phyloP scores from a whole-genome alignment of 129 eudicot genomes.

The Artemisia tridentata region DNA sequence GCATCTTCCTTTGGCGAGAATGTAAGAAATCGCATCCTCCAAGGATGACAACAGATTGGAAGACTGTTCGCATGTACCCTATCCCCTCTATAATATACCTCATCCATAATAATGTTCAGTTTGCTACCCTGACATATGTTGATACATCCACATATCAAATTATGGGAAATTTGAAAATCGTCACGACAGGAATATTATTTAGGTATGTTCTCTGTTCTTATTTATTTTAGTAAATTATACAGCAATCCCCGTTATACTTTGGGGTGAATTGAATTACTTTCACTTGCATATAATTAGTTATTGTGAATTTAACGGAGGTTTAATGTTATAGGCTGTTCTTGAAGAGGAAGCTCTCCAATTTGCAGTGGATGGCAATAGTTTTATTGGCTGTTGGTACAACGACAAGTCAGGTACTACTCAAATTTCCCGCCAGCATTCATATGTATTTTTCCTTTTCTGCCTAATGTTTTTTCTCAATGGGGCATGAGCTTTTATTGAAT shows the following conservation, averaged over 20 bases:
- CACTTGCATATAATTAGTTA: constrained; percentile 6
- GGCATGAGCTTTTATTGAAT: constrained; percentile 3
- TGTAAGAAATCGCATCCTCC: constrained; percentile 59
- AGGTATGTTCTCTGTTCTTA: constrained; percentile 39
- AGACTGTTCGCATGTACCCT: constrained; percentile 64
- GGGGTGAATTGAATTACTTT: background rate
- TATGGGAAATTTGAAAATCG: constrained; percentile 82
- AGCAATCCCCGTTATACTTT: constrained; percentile 2
- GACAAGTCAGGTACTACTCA: constrained; percentile 81
- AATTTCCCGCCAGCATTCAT: constrained; percentile 12
- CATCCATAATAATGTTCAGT: constrained; percentile 83
- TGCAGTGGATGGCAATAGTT: constrained; percentile 92
- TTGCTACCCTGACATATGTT: constrained; percentile 84
- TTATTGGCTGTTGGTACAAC: constrained; percentile 89
- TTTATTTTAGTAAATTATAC: background rate
- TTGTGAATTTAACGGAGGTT: constrained; percentile 19
- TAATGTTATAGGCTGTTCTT: constrained; percentile 63
- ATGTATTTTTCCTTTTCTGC: constrained; percentile 1
- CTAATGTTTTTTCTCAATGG: background rate
- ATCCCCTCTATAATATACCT: constrained; percentile 89
- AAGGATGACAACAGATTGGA: constrained; percentile 81
- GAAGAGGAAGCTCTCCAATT: constrained; percentile 82
- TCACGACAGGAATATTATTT: constrained; percentile 70
- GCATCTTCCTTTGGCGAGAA: constrained; percentile 73
- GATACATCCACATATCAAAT: constrained; percentile 88